Evolutionary conservation across 352 stramenopile species (phyloP).

Genomic region (Globisporangium mamillatum): DNA sequence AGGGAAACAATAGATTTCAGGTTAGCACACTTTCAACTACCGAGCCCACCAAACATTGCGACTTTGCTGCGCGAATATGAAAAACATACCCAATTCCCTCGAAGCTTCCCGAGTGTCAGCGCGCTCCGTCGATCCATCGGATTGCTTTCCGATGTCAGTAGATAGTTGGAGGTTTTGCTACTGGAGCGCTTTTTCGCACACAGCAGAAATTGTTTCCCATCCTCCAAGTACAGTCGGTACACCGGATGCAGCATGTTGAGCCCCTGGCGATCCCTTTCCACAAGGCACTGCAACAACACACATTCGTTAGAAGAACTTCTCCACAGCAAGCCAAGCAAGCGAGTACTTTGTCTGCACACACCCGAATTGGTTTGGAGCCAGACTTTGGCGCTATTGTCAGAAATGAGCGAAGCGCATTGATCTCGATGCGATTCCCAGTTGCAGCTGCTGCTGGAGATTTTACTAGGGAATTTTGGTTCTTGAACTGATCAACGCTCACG

Average conservation of each 20-base stretch:
- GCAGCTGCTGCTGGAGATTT: neutral
- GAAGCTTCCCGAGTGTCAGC: conserved; percentile 54
- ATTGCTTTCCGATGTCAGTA: conserved; percentile 47
- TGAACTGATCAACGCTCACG: neutral
- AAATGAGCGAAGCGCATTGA: conserved; percentile 33
- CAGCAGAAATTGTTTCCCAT: conserved; percentile 47
- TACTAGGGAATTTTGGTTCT: neutral
- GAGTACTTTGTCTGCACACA: conserved; percentile 15
- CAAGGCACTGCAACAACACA: conserved; percentile 36
- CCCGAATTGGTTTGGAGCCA: conserved; percentile 26
- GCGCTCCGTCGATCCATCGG: conserved; percentile 33
- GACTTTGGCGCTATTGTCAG: conserved; percentile 32
- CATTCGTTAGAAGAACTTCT: neutral
- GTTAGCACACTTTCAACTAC: neutral
- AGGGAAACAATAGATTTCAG: neutral
- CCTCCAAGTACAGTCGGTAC: conserved; percentile 56
- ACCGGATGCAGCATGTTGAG: conserved; percentile 50
- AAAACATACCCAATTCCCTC: conserved; percentile 44
- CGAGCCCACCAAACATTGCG: neutral
- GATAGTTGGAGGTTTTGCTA: conserved; percentile 62
- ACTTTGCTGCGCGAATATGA: neutral
- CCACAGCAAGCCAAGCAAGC: neutral
- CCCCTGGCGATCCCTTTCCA: conserved; percentile 49
- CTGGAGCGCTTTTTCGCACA: conserved; percentile 46
- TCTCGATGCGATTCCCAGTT: conserved; percentile 19